Evolutionary conservation across 2,329 filamentous ascomycete species (phyloP).

Genomic region (Neobulgaria alba): DNA sequence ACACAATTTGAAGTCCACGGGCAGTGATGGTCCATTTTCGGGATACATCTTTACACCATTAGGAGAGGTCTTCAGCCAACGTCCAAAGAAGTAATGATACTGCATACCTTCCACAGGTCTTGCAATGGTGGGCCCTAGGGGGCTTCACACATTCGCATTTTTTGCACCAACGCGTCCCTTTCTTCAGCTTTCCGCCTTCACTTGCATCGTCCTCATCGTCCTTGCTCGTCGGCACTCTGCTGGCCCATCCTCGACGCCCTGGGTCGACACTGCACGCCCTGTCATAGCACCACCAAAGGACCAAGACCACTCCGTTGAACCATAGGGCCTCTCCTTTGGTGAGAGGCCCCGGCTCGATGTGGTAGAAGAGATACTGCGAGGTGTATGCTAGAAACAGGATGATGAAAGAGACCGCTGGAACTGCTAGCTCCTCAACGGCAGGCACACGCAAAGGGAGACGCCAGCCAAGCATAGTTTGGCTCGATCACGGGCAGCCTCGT

Average conservation of each 20-base stretch:
- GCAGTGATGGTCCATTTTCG: slow-evolving; percentile 81
- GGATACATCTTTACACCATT: slow-evolving; percentile 47
- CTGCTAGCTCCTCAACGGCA: slow-evolving; percentile 40
- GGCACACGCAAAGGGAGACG: slow-evolving; percentile 7
- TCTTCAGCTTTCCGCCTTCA: slow-evolving; percentile 15
- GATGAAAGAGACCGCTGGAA: slow-evolving; percentile 58
- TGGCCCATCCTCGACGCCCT: slow-evolving; percentile 39
- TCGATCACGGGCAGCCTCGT: too few species aligned
- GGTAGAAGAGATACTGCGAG: slow-evolving; percentile 62
- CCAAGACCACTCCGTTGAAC: slow-evolving; percentile 58
- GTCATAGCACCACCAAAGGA: slow-evolving; percentile 64
- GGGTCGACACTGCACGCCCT: slow-evolving; percentile 49
- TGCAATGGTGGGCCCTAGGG: slow-evolving; percentile 73
- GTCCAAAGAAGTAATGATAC: not conserved
- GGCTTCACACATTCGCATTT: slow-evolving; percentile 71
- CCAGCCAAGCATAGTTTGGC: not conserved
- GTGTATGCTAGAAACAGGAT: slow-evolving; percentile 64
- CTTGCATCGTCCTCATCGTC: slow-evolving; percentile 20
- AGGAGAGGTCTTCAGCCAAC: slow-evolving; percentile 1
- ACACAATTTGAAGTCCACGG: slow-evolving; percentile 82
- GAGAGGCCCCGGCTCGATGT: slow-evolving; percentile 53
- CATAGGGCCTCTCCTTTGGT: slow-evolving; percentile 45
- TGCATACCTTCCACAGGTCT: slow-evolving; percentile 53
- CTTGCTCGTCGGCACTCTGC: slow-evolving; percentile 6
- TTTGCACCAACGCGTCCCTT: slow-evolving; percentile 54